Base-by-base conservation (phyloP, 441 rosid species). In the Biscutella auriculata region DNA sequence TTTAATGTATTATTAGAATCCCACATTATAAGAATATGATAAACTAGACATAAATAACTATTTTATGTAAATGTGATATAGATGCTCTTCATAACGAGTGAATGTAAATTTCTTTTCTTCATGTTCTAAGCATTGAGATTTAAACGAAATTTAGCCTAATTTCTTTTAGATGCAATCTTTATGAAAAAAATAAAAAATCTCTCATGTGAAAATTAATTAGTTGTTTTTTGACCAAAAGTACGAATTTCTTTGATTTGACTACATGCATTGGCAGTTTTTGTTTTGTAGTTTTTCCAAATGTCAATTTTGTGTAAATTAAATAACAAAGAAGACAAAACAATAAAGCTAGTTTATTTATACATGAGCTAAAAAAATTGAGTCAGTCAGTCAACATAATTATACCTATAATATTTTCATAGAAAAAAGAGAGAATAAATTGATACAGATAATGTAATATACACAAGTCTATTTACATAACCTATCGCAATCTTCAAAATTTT, bases 231-330 rank as follows among this genome's bases (percentile, higher is more conserved):
- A 48, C 56, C 36, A 47, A 41, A 33, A 55, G 6, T 28, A 29
- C 42, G 12, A 35, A 19, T 64, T 46, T 55, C 7, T 34, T 19
- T 19, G 3, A 46, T 23, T 29, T 54, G 62, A 64, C 68, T 45
- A 19, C n/a, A 9, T 19, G 28, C 56, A 46, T 37, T 49, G 40
- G 32, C n/a, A 6, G 50, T 13, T 37, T 46, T 21, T 55, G 42
- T 55, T 19, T 62, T 54, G 40, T 53, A 30, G 36, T 25, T 54
- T 27, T 53, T 53, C 53, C 16, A 25, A 26, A 43, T 63, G 46
- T 35, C 37, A 63, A 9, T 19, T 34, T 30, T 17, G 56, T 53
- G 57, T 54, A 6, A 27, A 27, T 40, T 9, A 53, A 59, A 43
- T 53, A 35, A 25, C 26, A 44, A 34, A 14, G 11, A 33, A 11